phyloP scores from a whole-genome alignment of 306 rosid species.

The apple (Malus domestica) region DNA sequence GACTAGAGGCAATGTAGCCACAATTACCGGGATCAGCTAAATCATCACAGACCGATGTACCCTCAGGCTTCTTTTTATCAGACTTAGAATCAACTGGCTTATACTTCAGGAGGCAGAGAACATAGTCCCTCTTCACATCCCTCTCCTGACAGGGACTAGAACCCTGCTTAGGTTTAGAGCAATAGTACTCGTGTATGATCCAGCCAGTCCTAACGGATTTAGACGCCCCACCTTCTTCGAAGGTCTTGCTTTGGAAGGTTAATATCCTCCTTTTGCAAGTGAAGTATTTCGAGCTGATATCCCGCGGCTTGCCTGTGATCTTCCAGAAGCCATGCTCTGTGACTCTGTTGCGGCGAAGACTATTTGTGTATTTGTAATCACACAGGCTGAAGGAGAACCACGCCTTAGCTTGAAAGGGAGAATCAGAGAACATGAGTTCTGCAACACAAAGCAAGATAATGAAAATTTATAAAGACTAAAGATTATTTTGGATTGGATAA shows the following conservation, averaged over 20 bases:
- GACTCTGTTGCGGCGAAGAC: conserved; percentile 27
- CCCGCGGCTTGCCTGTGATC: conserved; percentile 34
- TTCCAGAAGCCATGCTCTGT: conserved; percentile 52
- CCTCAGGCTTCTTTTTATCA: background rate
- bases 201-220: conserved; percentile 23
- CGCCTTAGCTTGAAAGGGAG: conserved; percentile 7
- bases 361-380: conserved; percentile 20
- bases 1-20: conserved; percentile 3
- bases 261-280: conserved; percentile 50
- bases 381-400: conserved; percentile 46
- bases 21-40: background rate
- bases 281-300: conserved; percentile 1
- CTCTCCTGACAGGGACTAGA: background rate
- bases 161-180: background rate
- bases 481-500: too few relatives aligned
- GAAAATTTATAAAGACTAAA: background rate
- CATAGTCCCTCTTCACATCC: conserved; percentile 32
- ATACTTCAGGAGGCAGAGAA: conserved; percentile 39
- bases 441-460: background rate
- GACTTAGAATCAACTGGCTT: conserved; percentile 3
- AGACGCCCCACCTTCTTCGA: conserved; percentile 21
- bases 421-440: conserved; percentile 18
- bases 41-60: background rate
- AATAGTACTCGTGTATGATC: conserved; percentile 53
- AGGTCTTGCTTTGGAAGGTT: conserved; percentile 12